phyloP scores from a whole-genome alignment of 495 filamentous ascomycete genomes.

The Parathielavia hyrcaniae region DNA sequence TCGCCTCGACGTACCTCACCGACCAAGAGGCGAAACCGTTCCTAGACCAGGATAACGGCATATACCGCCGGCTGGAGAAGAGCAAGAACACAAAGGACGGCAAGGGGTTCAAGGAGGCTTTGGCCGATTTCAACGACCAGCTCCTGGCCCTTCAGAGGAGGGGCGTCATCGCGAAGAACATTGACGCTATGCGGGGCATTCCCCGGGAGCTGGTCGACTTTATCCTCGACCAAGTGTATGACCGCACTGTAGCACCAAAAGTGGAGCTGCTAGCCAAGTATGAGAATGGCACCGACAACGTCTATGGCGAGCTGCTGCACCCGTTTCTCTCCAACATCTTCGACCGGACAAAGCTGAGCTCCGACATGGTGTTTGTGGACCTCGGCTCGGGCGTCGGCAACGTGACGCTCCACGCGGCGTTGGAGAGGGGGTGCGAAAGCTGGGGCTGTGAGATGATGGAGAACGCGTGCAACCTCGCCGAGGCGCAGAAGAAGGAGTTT shows the following conservation, averaged over 20 bases:
- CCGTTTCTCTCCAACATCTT: conserved; percentile 76
- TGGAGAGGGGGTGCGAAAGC: conserved; percentile 88
- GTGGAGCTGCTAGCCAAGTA: conserved; percentile 77
- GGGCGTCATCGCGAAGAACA: conserved; percentile 61
- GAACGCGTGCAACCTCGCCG: conserved; percentile 75
- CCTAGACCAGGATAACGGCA: conserved; percentile 64
- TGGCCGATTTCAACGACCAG: conserved; percentile 69
- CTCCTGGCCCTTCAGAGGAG: conserved; percentile 53
- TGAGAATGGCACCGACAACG: conserved; percentile 79
- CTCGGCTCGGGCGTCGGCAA: conserved; percentile 93
- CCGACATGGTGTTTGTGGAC: conserved; percentile 82
- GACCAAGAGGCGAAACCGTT: conserved; percentile 57
- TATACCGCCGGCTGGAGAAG: conserved; percentile 62
- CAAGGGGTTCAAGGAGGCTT: conserved; percentile 57
- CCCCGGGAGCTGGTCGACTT: conserved; percentile 65
- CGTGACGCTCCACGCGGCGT: conserved; percentile 87
- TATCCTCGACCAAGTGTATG: conserved; percentile 83
- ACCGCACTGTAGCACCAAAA: conserved; percentile 82
- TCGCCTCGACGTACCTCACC: conserved; percentile 68
- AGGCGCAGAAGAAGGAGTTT: conserved; percentile 83
- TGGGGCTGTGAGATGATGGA: conserved; percentile 96
- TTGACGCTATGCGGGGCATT: conserved; percentile 59
- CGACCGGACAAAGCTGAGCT: conserved; percentile 67
- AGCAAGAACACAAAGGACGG: conserved; percentile 59
- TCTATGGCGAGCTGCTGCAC: conserved; percentile 88